Conservation (phyloP, 1,284 basidiomycete species). For the Leccinum angustisporum region DNA sequence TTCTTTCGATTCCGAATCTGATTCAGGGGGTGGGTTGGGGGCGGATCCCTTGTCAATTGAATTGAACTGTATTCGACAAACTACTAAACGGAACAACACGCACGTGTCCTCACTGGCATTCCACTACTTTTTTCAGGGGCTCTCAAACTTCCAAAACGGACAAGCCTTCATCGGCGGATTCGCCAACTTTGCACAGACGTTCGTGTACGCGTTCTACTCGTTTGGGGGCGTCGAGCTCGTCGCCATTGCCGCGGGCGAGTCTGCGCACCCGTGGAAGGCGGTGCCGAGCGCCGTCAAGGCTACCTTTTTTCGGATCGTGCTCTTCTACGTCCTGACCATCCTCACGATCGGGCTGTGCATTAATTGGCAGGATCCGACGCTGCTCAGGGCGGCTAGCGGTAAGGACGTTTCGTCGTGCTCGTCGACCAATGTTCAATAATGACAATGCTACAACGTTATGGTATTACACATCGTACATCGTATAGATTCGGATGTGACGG, state of each 20-base stretch:
- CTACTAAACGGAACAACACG: not conserved
- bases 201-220: constrained; percentile 64
- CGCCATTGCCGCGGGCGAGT: constrained; percentile 62
- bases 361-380: constrained; percentile 49
- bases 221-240: constrained; percentile 77
- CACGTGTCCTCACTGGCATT: not conserved
- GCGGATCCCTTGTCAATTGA: not conserved
- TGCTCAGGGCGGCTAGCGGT: constrained; percentile 48
- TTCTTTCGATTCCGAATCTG: not conserved
- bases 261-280: constrained; percentile 55
- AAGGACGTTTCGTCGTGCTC: not conserved
- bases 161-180: constrained; percentile 57
- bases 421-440: constrained; percentile 5
- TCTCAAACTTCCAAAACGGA: constrained; percentile 50
- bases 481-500: constrained; percentile 45
- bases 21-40: not conserved
- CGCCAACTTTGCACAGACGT: constrained; percentile 51
- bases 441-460: not conserved
- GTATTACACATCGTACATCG: not conserved
- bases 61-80: not conserved
- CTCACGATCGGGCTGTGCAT: constrained; percentile 57
- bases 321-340: constrained; percentile 62
- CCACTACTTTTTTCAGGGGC: constrained; percentile 36
- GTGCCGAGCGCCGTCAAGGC: constrained; percentile 69
- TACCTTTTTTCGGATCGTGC: constrained; percentile 64